Percentiles rank a stretch among this genome's conserved stretches.
Evolutionary conservation across 2,329 filamentous ascomycete species (phyloP).

Genomic region (Lecanosticta acicola): DNA sequence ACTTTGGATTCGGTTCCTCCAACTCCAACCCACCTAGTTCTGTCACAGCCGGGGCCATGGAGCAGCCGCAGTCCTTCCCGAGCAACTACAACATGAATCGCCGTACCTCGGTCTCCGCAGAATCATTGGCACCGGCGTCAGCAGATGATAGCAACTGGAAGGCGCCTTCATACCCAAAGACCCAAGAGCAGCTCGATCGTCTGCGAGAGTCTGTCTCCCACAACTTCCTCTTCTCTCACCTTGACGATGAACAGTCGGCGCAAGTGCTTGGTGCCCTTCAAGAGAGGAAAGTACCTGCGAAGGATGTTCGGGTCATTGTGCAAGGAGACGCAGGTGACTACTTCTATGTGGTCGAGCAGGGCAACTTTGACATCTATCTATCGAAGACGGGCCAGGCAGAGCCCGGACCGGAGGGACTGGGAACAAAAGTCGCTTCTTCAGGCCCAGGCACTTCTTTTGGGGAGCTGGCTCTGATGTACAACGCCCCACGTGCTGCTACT

Average conservation of each 20-base stretch:
- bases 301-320: conserved; percentile 83
- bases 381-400: conserved; percentile 71
- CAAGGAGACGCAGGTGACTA: conserved; percentile 95
- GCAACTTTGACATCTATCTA: conserved; percentile 85
- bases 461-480: conserved; percentile 97
- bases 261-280: conserved; percentile 86
- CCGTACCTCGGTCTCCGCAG: conserved; percentile 92
- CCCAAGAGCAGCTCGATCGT: conserved; percentile 70
- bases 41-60: conserved; percentile 45
- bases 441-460: conserved; percentile 90
- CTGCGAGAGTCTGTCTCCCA: conserved; percentile 74
- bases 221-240: conserved; percentile 90
- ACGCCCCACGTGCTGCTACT: conserved; percentile 89
- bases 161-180: conserved; percentile 79
- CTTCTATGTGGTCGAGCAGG: conserved; percentile 95
- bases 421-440: conserved; percentile 73
- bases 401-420: conserved; percentile 74
- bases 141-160: conserved; percentile 84
- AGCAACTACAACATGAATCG: conserved; percentile 90
- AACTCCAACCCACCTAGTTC: conserved; percentile 35
- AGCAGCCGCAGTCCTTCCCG: conserved; percentile 65
- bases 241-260: conserved; percentile 85
- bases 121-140: conserved; percentile 85
- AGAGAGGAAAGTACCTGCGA: conserved; percentile 91
- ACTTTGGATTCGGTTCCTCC: conserved; percentile 30